phyloP scores from a whole-genome alignment of 768 basidiomycete species.

The Termitomyces sp. region DNA sequence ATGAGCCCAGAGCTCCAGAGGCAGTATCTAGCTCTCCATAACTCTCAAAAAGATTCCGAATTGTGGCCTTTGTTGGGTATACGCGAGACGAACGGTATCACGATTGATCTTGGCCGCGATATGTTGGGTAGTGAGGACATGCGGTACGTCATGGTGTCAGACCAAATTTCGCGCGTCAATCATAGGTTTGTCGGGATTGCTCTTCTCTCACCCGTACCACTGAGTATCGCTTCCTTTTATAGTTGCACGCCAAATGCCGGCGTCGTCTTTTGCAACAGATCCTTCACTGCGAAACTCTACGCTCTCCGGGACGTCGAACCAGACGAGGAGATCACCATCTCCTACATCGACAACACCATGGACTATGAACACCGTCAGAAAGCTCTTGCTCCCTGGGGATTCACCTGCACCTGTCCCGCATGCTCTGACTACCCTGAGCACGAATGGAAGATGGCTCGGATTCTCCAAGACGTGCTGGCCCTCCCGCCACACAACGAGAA shows the following conservation, averaged over 20 bases:
- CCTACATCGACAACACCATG: background rate
- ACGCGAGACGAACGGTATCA: background rate
- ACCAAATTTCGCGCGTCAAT: background rate
- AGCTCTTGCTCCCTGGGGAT: background rate
- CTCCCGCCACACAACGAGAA: background rate
- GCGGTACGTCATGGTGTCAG: background rate
- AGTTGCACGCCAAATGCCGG: background rate
- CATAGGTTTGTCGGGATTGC: background rate
- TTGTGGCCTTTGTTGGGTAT: background rate
- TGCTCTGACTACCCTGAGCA: background rate
- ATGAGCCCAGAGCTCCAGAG: background rate
- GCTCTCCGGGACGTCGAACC: background rate
- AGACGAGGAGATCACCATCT: background rate
- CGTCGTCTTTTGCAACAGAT: background rate
- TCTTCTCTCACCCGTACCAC: background rate
- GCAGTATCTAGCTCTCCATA: background rate
- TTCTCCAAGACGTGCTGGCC: background rate
- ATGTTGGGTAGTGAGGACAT: background rate
- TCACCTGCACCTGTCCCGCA: background rate
- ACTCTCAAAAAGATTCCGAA: background rate
- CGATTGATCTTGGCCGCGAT: background rate
- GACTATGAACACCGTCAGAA: background rate
- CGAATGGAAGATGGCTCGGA: background rate
- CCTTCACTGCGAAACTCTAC: background rate
- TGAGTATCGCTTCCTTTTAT: background rate